Evolutionary conservation across 2,329 filamentous ascomycete genomes (phyloP).

Genomic region (Aspergillus nomiae): DNA sequence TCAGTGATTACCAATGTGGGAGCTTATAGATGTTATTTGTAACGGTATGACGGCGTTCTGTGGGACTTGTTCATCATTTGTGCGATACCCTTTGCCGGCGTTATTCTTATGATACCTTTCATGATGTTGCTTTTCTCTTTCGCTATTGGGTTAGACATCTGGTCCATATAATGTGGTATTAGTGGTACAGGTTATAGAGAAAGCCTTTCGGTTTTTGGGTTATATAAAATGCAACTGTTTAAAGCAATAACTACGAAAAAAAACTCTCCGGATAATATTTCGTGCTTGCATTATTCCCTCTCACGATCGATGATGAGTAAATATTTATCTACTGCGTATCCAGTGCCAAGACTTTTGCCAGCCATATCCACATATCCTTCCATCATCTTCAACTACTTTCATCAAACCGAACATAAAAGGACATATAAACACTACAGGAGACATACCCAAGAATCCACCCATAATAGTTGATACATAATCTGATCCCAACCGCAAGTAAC

Average conservation of each 20-base stretch:
- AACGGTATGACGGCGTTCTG: slow-evolving; percentile 1
- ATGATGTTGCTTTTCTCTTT: neutral
- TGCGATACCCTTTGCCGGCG: slow-evolving; percentile 6
- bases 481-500: no score
- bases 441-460: neutral
- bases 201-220: neutral
- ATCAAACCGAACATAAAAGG: neutral
- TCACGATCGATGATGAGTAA: neutral
- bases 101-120: neutral
- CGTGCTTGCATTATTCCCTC: neutral
- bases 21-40: slow-evolving; percentile 16
- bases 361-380: neutral
- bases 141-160: neutral
- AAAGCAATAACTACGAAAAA: neutral
- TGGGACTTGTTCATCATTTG: neutral
- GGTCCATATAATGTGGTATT: neutral
- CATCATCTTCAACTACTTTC: neutral
- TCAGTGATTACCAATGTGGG: slow-evolving; percentile 29
- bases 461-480: neutral
- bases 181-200: neutral
- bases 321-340: neutral
- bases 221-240: neutral
- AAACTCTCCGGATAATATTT: no score
- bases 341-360: neutral
- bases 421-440: neutral